Percentiles rank a stretch among this genome's conserved stretches.
Evolutionary conservation across 176 grass and related monocot species (phyloP).

Genomic region (Dendrocalamus sinicus): DNA sequence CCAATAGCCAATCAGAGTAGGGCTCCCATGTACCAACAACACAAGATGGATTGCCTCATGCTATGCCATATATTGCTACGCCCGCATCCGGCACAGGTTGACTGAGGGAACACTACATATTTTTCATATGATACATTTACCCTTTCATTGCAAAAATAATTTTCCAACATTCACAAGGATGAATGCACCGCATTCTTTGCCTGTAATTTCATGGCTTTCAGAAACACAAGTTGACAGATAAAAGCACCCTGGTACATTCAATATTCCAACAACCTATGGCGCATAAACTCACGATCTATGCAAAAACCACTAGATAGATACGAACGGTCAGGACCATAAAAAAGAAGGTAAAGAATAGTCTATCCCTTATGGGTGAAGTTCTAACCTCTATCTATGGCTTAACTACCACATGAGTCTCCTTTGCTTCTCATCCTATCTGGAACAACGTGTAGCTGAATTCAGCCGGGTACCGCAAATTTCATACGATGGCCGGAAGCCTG

Average conservation of each 20-base stretch:
- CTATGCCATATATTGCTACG: no score
- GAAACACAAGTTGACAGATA: neutral
- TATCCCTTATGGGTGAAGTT: neutral
- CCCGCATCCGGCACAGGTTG: no score
- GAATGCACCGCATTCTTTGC: neutral
- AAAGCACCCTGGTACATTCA: neutral
- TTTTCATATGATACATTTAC: no score
- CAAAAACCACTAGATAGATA: neutral
- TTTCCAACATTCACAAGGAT: no score
- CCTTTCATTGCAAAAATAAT: no score
- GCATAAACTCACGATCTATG: neutral
- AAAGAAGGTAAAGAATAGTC: neutral
- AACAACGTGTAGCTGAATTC: conserved; percentile 11
- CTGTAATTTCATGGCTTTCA: neutral
- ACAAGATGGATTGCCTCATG: no score
- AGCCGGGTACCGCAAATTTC: conserved; percentile 49
- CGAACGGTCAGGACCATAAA: neutral
- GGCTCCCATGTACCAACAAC: no score
- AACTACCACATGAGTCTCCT: neutral
- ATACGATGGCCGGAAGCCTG: conserved; percentile 46
- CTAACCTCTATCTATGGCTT: neutral
- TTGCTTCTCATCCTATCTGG: neutral
- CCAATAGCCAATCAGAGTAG: no score
- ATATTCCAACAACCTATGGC: neutral
- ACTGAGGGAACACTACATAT: no score